Base-by-base conservation (phyloP, 441 rosid species). In the Dalechampia spathulata region DNA sequence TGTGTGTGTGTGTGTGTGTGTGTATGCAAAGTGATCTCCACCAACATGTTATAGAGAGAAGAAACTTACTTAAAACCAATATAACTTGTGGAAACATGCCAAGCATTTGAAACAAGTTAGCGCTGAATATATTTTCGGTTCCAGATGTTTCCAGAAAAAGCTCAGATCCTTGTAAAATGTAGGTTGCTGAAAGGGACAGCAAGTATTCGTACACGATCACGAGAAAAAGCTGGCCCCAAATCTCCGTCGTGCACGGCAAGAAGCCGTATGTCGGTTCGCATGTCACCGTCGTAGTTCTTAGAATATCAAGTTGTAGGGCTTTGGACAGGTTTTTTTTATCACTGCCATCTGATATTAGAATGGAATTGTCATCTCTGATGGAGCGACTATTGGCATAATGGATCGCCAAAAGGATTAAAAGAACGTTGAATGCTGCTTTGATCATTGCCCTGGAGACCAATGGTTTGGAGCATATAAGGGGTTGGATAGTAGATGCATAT, bases 221-320 rank as follows among this genome's bases (percentile, higher is more conserved):
- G 11, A 80, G 63, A 65, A 77, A 80, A 34, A 80, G 64, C 52
- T 80, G 54, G 6, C 83, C 86, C 86, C 79, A 77, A 3, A 75
- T 44, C 49, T 50, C 47, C 3, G 75, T 65, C 39, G 83, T 75
- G 76, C 83, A 80, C 0, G 86, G 83, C 64, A 80, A 49, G 79
- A 80, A 77, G 12, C 78, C 73, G 32, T 75, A 80, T 1, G 64
- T 71, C 1, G 75, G 63, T 48, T 71, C 74, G 48, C 80, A 77
- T 0, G 72, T 77, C 48, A 77, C 67, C 0, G 54, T 64, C 4
- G 71, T 64, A 3, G 73, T 52, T 6, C 68, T 23, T 11, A 6
- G 3, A n/a, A 50, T 48, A 1, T 47, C 27, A 19, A 7, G 27
- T 42, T 41, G 46, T 6, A 58, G 26, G 46, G 48, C 27, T 12